phyloP scores from a whole-genome alignment of 2,329 filamentous ascomycete species.

The Aspergillus luchuensis region DNA sequence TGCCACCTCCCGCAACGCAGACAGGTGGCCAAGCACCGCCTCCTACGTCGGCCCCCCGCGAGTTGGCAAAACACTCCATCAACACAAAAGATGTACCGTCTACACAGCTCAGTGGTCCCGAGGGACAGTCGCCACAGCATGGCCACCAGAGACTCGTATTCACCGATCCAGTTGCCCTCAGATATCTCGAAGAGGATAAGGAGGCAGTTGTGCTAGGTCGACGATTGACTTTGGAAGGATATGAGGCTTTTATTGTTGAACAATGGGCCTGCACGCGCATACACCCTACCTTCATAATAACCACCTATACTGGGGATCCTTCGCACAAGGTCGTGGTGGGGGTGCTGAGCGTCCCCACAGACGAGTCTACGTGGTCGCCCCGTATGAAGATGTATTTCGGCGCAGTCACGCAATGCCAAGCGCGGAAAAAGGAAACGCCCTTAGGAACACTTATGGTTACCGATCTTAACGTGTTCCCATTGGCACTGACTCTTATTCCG shows the following conservation, averaged over 20 bases:
- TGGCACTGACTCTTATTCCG: constrained; percentile 85
- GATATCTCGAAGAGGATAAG: constrained; percentile 82
- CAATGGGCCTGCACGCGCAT: constrained; percentile 95
- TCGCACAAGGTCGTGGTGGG: constrained; percentile 76
- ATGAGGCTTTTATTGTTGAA: constrained; percentile 92
- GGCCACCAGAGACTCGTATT: constrained; percentile 63
- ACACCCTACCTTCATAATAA: constrained; percentile 88
- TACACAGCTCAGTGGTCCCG: constrained; percentile 20
- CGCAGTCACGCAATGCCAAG: constrained; percentile 81
- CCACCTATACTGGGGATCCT: constrained; percentile 86
- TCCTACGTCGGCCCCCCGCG: constrained; percentile 27
- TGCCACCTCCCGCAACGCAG: constrained; percentile 26
- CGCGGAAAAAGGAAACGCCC: constrained; percentile 76
- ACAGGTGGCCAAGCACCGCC: constrained; percentile 25
- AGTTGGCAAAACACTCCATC: constrained; percentile 30
- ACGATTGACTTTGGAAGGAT: constrained; percentile 70
- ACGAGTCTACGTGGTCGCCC: constrained; percentile 78
- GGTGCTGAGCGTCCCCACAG: constrained; percentile 77
- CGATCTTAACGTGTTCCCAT: constrained; percentile 89
- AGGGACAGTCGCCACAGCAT: constrained; percentile 25
- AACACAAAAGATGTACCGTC: constrained; percentile 24
- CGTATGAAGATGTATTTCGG: constrained; percentile 81
- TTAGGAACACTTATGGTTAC: constrained; percentile 90
- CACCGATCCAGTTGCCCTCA: constrained; percentile 66
- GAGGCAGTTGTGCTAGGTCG: constrained; percentile 74